A percentile compares a stretch with the other conserved stretches of the same genome.
These are phyloP conservation scores for Ramularia endophylla DNA, from an alignment of 2,329 filamentous ascomycete genomes.

Conservation along the genomic window DNA sequence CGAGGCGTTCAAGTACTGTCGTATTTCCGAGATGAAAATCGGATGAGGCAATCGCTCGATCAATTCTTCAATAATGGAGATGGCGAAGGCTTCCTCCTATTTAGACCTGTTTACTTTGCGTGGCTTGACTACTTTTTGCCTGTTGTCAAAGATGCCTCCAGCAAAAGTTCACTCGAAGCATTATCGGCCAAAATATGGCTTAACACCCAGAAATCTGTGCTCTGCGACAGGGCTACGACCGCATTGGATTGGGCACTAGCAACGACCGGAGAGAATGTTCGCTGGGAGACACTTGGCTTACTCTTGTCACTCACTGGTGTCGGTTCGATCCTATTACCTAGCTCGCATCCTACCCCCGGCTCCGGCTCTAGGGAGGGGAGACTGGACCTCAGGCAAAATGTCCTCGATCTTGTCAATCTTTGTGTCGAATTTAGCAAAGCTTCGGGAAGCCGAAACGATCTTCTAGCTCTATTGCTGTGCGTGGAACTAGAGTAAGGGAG, in stretches of 20 bases:
- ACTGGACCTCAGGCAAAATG: conserved; percentile 4
- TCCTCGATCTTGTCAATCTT: conserved; percentile 10
- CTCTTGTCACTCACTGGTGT: conserved; percentile 30
- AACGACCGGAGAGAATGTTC: conserved; percentile 32
- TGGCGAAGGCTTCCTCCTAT: conserved; percentile 10
- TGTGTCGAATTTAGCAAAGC: conserved; percentile 20
- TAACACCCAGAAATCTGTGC: conserved; percentile 32
- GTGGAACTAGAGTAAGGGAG: no score
- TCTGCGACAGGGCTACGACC: conserved; percentile 26
- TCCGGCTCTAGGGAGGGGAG: not conserved
- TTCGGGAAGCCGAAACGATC: conserved; percentile 19
- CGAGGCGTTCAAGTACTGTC: conserved; percentile 13
- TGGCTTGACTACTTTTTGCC: conserved; percentile 17
- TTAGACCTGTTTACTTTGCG: conserved; percentile 14
- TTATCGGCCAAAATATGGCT: conserved; percentile 34
- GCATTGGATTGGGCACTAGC: conserved; percentile 31
- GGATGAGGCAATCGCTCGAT: conserved; percentile 8
- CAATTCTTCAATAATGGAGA: conserved; percentile 9
- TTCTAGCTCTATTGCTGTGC: conserved; percentile 17
- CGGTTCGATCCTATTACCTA: conserved; percentile 16
- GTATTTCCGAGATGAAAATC: conserved; percentile 8
- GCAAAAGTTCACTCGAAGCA: conserved; percentile 18
- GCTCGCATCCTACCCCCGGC: conserved; percentile 17
- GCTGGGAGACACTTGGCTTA: conserved; percentile 38
- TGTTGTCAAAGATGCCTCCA: conserved; percentile 8